Percentiles rank a stretch among this genome's conserved stretches.
phyloP scores from a whole-genome alignment of 2,329 filamentous ascomycete species.

The Lachnellula willkommii region DNA sequence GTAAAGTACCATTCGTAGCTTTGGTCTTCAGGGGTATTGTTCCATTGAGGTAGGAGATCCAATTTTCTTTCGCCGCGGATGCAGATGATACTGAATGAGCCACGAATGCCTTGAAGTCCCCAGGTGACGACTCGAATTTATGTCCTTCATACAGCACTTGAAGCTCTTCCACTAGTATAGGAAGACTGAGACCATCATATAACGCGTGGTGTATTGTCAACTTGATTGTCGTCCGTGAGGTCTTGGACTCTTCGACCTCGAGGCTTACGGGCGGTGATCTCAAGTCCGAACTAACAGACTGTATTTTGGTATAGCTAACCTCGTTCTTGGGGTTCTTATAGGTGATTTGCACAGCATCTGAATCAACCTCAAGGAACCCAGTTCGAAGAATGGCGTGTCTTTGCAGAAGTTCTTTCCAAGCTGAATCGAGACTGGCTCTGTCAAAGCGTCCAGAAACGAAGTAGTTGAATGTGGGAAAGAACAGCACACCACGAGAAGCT shows the following conservation, averaged over 20 bases:
- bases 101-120: conserved; percentile 29
- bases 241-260: conserved; percentile 14
- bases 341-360: conserved; percentile 61
- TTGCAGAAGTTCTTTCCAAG: conserved; percentile 57
- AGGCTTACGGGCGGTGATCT: conserved; percentile 24
- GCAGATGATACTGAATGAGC: conserved; percentile 36
- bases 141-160: conserved; percentile 37
- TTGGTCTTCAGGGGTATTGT: conserved; percentile 31
- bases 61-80: conserved; percentile 37
- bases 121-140: conserved; percentile 7
- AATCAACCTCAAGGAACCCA: conserved; percentile 42
- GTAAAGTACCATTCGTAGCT: background rate
- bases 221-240: conserved; percentile 22
- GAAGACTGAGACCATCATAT: conserved; percentile 80
- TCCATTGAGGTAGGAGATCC: conserved; percentile 36
- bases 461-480: conserved; percentile 70
- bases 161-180: conserved; percentile 53
- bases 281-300: conserved; percentile 5
- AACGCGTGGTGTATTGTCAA: conserved; percentile 77
- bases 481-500: conserved; percentile 58
- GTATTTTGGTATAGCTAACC: conserved; percentile 25
- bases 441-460: conserved; percentile 39
- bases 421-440: conserved; percentile 40
- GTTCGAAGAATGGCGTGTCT: conserved; percentile 65
- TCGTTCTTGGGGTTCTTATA: conserved; percentile 37